Evolutionary conservation across 2,329 filamentous ascomycete species (phyloP), one percentile per base, ranked within the genome.

Genomic region (Septoria petroselini): DNA sequence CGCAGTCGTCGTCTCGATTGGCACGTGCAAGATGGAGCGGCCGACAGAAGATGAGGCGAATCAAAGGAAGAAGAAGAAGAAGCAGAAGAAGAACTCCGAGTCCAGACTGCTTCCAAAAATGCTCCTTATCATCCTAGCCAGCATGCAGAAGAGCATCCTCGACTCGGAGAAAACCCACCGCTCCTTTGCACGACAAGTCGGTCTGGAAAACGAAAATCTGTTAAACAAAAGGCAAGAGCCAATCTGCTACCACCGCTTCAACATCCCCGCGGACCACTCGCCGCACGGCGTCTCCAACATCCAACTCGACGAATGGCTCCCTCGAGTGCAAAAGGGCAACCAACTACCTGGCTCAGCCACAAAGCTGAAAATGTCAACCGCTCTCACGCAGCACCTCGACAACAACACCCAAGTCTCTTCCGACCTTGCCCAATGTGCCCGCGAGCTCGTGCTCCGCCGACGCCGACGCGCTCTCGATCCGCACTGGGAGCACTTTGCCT

Each of bases 281-380:
- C 25, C 41, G 7, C 17, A 14, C 7, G 40, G 25, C 18, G 38
- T 53, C 30, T 50, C 40, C 17, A 19, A 48, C n/a, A 48, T 58
- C 19, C 39, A 51, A 17, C 40, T 58, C 4, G 55, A 53, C 21
- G 48, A 49, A 19, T 58, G 55, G 55, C 17, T 18, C 7, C 44
- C 47, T 6, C 41, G 29, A n/a, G 14, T n/a, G 2, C 39, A 37
- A 3, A n/a, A 41, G 23, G 15, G 21, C 5, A 27, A 7, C 12
- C 6, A 12, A n/a, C n/a, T n/a, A 15, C 19, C 18, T 12, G 55
- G 52, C 9, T 8, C 2, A 2, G 35, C 7, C 7, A 58, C 55
- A 2, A 55, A 55, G 41, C 18, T 14, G 8, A 31, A 35, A 11
- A 55, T 58, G 18, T 15, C 46, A 7, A 31, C 3, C 1, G 39